Percentiles rank a stretch among this genome's conserved stretches.
phyloP scores from a whole-genome alignment of 495 filamentous ascomycete species.

The Aspergillus incahuasiensis region DNA sequence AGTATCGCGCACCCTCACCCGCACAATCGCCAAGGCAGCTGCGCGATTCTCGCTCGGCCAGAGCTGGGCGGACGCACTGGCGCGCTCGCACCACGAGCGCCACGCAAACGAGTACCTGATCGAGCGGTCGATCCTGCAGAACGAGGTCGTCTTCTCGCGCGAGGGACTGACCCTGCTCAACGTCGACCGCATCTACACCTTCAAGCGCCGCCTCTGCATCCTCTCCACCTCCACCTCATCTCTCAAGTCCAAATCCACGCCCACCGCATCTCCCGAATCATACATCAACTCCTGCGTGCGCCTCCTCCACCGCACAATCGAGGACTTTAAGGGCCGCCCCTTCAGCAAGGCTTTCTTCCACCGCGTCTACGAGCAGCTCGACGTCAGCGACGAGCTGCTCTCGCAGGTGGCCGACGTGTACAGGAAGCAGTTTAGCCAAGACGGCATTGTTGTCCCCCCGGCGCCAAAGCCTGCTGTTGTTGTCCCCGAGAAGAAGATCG shows the following conservation, averaged over 20 bases:
- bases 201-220: slow-evolving; percentile 60
- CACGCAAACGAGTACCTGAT: slow-evolving; percentile 51
- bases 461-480: slow-evolving; percentile 20
- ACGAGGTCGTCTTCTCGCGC: slow-evolving; percentile 65
- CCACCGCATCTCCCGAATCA: slow-evolving; percentile 28
- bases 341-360: slow-evolving; percentile 56
- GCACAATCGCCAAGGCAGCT: slow-evolving; percentile 38
- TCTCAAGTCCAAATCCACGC: slow-evolving; percentile 26
- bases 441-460: slow-evolving; percentile 39
- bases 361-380: slow-evolving; percentile 58
- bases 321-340: slow-evolving; percentile 52
- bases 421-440: slow-evolving; percentile 48
- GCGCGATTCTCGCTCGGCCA: slow-evolving; percentile 40
- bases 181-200: slow-evolving; percentile 68
- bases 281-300: slow-evolving; percentile 47
- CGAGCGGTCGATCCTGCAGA: slow-evolving; percentile 60
- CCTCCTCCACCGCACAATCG: slow-evolving; percentile 59
- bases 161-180: slow-evolving; percentile 63
- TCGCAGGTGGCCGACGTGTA: slow-evolving; percentile 55
- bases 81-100: slow-evolving; percentile 35
- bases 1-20: slow-evolving; percentile 36
- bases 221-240: slow-evolving; percentile 37
- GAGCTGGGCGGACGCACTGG: slow-evolving; percentile 41
- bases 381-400: slow-evolving; percentile 49
- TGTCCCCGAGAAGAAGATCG: slow-evolving; percentile 11